These are phyloP conservation scores for Cordyceps cicadae DNA, from an alignment of 2,329 filamentous ascomycete genomes.

Conservation along the genomic window DNA sequence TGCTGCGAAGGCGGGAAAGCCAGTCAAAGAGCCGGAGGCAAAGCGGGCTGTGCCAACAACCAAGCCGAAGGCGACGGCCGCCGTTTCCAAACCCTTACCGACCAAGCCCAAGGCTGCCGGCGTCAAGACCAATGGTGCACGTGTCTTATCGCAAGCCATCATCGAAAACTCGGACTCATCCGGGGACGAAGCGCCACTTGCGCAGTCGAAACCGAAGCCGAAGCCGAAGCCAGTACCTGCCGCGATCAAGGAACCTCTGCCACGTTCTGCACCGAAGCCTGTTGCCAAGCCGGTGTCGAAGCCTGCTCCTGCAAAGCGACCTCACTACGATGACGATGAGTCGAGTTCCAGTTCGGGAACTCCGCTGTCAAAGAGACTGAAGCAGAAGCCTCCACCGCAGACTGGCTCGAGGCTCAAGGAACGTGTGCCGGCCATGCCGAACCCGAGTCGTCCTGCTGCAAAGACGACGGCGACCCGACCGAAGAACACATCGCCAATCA, in stretches of 20 bases:
- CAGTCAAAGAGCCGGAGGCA: conserved; percentile 44
- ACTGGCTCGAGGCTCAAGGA: conserved; percentile 23
- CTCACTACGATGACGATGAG: conserved; percentile 45
- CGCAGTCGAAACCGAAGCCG: conserved; percentile 18
- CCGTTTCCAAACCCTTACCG: conserved; percentile 31
- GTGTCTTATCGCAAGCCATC: conserved; percentile 47
- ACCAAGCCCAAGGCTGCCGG: conserved; percentile 32
- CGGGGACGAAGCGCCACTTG: conserved; percentile 37
- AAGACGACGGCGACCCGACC: conserved; percentile 24
- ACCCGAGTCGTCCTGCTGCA: background rate
- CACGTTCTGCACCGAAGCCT: conserved; percentile 20
- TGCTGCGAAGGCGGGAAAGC: conserved; percentile 48
- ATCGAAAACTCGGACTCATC: conserved; percentile 49
- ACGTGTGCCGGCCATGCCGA: conserved; percentile 4
- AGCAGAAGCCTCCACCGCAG: conserved; percentile 36
- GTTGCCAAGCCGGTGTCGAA: conserved; percentile 14
- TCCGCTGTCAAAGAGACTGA: conserved; percentile 50
- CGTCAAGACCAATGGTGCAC: conserved; percentile 31
- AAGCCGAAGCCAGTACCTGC: conserved; percentile 12
- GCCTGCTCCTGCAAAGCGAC: conserved; percentile 38
- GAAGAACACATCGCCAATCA: conserved; percentile 50
- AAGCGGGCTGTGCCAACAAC: conserved; percentile 41
- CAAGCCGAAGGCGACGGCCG: conserved; percentile 29
- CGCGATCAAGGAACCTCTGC: background rate
- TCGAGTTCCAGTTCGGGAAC: conserved; percentile 53